phyloP scores from a whole-genome alignment of 148 eudicot genomes.

The Simmondsia chinensis region DNA sequence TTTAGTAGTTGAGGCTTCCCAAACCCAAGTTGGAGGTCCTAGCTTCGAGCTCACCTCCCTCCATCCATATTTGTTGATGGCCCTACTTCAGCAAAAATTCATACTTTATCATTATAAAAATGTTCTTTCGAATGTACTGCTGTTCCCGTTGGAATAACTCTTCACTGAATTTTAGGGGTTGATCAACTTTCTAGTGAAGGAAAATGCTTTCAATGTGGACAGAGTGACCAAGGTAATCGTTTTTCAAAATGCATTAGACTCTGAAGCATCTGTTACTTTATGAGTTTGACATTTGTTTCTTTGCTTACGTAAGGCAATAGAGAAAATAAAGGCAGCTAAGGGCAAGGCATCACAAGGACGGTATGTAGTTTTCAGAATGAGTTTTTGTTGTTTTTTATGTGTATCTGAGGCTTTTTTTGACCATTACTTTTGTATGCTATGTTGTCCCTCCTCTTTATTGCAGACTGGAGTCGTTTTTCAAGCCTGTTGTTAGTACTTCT shows the following conservation, averaged over 20 bases:
- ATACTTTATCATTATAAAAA: too few species aligned
- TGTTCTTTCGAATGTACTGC: too few species aligned
- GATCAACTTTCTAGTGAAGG: slow-evolving; percentile 74
- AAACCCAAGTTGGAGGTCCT: too few species aligned
- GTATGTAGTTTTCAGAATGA: slow-evolving; percentile 29
- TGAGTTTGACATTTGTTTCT: background rate
- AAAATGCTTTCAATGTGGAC: slow-evolving; percentile 89
- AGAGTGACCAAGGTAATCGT: slow-evolving; percentile 65
- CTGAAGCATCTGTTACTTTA: background rate
- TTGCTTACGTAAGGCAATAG: slow-evolving; percentile 52
- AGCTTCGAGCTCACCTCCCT: too few species aligned
- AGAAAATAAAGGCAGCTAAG: slow-evolving; percentile 94
- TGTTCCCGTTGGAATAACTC: too few species aligned
- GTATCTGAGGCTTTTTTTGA: background rate
- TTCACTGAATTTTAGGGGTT: slow-evolving; percentile 60
- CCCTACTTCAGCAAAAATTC: background rate
- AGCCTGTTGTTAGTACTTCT: slow-evolving; percentile 51
- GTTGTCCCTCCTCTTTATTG: slow-evolving; percentile 9
- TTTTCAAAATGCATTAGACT: background rate
- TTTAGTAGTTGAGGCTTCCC: too few species aligned
- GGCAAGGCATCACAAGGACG: slow-evolving; percentile 77
- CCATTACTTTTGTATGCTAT: background rate
- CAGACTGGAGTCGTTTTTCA: slow-evolving; percentile 81
- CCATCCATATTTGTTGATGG: background rate
- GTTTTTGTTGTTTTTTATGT: background rate